Evolutionary conservation across 2,329 filamentous ascomycete species (phyloP).

Genomic region (Trichoderma semiorbis): DNA sequence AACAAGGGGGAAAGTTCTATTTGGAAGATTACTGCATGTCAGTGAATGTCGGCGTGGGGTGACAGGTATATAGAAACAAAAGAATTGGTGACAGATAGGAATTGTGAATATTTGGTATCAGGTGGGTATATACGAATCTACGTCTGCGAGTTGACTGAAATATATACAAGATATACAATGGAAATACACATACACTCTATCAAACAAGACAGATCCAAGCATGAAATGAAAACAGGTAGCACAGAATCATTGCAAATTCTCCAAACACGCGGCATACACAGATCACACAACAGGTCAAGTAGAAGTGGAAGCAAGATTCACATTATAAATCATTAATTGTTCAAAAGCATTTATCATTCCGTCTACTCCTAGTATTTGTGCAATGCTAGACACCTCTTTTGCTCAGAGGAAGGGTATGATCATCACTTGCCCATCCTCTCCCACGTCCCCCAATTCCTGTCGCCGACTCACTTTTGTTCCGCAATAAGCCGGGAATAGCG

Average conservation of each 20-base stretch:
- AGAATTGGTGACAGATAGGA: background rate
- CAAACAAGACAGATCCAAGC: background rate
- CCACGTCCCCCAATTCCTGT: constrained; percentile 16
- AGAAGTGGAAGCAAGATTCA: background rate
- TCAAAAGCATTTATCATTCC: constrained; percentile 33
- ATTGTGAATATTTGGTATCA: background rate
- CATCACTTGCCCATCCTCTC: constrained; percentile 19
- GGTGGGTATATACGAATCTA: background rate
- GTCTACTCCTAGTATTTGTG: constrained; percentile 36
- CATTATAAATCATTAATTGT: constrained; percentile 15
- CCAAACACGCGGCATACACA: background rate
- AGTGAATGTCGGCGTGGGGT: background rate
- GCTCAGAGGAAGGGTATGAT: constrained; percentile 27
- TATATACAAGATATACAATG: background rate
- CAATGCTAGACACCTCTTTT: constrained; percentile 33
- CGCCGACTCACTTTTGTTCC: constrained; percentile 19
- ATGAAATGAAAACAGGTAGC: background rate
- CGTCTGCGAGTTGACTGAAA: background rate
- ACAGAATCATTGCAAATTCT: background rate
- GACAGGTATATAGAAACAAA: background rate
- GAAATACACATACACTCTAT: background rate
- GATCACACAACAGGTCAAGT: background rate
- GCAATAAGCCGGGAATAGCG: constrained; percentile 19
- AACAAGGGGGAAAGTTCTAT: background rate
- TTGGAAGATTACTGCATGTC: background rate